Evolutionary conservation across 805 yeast species (phyloP), one percentile per base, ranked within the genome.

Genomic region (Kuraishia piskuri): DNA sequence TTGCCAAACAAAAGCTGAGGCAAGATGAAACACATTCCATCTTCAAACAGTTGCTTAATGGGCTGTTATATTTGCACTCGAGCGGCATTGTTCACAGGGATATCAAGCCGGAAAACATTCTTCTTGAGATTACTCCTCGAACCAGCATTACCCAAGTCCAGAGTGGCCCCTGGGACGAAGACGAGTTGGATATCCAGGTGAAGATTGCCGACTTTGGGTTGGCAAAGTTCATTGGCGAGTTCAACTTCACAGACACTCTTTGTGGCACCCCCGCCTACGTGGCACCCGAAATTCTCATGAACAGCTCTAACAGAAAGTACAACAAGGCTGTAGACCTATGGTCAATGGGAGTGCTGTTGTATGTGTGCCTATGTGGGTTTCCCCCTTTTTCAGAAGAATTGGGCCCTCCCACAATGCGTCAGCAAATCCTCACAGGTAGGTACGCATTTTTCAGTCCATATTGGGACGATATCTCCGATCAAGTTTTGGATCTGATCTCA

Each of bases 81-180:
- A 95, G 96, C 10, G 95, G 90, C 63, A 96, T 92, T 24, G 79
- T 92, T 52, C 98, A 94, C 68, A 79, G 99, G 52, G 98, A 92
- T 69, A 74, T 92, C 61, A 92, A 94, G 69, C 99, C 99, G 1
- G 96, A 96, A 8, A 92, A 92, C 64, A 72, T 92, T 40, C 74
- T 92, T 49, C 72, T 57, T 69, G 82, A 76, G 56, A 81, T 86
- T 19, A 73, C 72, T 1, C 82, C 60, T 14, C 53, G 62, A 17
- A 24, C 31, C 1, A 49, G 54, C 17, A 26, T 44, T 1, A 10
- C 23, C 2, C 52, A 52, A 50, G 47, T 22, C 10, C 66, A 59
- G 49, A 62, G 63, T 2, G 81, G 81, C 1, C 84, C 85, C 0
- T 80, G 85, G 85, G 84, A 78, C 60, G 66, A 70, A 0, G 70